Evolutionary conservation across 257 asterid species (phyloP).

Genomic region (Nicotiana sylvestris): DNA sequence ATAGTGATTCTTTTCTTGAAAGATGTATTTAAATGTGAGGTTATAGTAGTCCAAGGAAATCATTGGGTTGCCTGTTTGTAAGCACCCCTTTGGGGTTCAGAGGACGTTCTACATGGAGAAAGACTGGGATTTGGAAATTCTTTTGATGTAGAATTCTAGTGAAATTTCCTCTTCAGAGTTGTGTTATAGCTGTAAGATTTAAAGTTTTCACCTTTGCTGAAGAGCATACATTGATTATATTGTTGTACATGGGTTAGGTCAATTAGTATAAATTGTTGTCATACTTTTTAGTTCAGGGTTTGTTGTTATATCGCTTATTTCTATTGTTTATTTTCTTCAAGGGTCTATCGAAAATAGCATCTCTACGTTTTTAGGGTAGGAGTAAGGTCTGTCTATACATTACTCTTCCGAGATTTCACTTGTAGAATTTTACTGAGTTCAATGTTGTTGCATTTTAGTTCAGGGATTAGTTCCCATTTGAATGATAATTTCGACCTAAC

Average conservation of each 20-base stretch:
- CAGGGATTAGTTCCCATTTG: not conserved
- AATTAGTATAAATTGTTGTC: not conserved
- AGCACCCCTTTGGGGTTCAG: not conserved
- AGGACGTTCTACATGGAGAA: not conserved
- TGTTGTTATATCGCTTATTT: too few species aligned
- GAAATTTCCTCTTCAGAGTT: not conserved
- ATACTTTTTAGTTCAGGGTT: too few species aligned
- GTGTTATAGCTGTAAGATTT: not conserved
- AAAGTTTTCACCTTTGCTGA: not conserved
- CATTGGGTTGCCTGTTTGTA: slow-evolving; percentile 16
- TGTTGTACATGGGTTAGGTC: not conserved
- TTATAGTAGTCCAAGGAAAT: not conserved
- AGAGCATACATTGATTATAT: not conserved
- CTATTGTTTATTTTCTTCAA: too few species aligned
- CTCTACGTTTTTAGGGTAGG: too few species aligned
- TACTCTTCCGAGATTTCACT: too few species aligned
- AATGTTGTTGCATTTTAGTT: not conserved
- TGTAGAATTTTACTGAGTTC: too few species aligned
- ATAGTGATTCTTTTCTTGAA: slow-evolving; percentile 3
- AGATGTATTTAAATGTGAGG: not conserved
- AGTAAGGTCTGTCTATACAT: too few species aligned
- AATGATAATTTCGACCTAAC: not conserved
- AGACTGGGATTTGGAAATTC: slow-evolving; percentile 7
- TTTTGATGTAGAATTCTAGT: not conserved
- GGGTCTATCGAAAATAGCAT: too few species aligned